Evolutionary conservation across 2,329 filamentous ascomycete genomes (phyloP).

Genomic region (Trichocomaceae sp.): DNA sequence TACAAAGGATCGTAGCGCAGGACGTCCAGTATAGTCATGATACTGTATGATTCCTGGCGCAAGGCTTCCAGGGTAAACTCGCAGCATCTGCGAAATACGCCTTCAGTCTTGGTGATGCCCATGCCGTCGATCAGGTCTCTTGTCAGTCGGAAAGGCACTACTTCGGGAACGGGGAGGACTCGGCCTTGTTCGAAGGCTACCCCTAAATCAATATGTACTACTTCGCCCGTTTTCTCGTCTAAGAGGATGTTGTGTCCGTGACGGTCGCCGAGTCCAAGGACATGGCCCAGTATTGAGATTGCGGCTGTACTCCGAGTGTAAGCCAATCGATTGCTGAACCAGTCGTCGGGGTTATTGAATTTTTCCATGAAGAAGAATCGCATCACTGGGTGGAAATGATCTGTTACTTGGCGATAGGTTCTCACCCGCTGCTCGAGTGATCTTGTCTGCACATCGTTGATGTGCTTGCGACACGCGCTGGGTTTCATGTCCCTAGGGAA

Average conservation of each 20-base stretch:
- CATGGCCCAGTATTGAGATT: slow-evolving; percentile 88
- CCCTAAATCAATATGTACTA: slow-evolving; percentile 93
- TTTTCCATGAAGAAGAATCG: slow-evolving; percentile 95
- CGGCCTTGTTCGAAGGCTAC: slow-evolving; percentile 96
- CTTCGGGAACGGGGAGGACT: slow-evolving; percentile 88
- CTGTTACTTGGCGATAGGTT: slow-evolving; percentile 69
- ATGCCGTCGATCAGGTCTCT: slow-evolving; percentile 95
- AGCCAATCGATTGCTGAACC: slow-evolving; percentile 82
- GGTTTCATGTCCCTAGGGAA: slow-evolving; percentile 77
- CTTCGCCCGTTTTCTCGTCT: slow-evolving; percentile 82
- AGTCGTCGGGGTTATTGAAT: slow-evolving; percentile 89
- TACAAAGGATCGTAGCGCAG: slow-evolving; percentile 96
- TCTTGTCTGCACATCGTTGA: slow-evolving; percentile 64
- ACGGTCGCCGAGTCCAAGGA: slow-evolving; percentile 85
- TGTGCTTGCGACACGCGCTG: slow-evolving; percentile 69
- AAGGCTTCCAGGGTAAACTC: slow-evolving; percentile 95
- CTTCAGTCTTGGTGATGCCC: slow-evolving; percentile 90
- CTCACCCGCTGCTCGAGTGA: slow-evolving; percentile 64
- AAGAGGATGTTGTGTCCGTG: slow-evolving; percentile 97
- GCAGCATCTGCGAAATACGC: slow-evolving; percentile 94
- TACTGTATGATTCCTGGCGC: slow-evolving; percentile 89
- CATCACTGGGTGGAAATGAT: slow-evolving; percentile 86
- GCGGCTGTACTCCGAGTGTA: slow-evolving; percentile 92
- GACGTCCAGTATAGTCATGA: slow-evolving; percentile 98
- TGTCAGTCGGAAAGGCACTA: slow-evolving; percentile 91